Evolutionary conservation across 192 early-diverging fungal species (phyloP).

Genomic region (Coemansia sp.): DNA sequence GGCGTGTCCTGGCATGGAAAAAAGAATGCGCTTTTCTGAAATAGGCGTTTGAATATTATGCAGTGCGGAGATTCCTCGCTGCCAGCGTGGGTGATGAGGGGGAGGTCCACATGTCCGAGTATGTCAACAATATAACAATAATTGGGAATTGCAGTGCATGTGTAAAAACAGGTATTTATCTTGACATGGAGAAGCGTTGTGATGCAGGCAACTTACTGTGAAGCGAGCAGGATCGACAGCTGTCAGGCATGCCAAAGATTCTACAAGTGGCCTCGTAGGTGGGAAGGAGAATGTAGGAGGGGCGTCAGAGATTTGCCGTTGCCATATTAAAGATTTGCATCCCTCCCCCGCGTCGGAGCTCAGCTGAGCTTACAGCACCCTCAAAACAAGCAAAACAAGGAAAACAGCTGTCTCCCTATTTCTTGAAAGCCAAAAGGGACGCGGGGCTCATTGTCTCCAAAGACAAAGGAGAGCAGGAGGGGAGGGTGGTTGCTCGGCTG

Average conservation of each 20-base stretch:
- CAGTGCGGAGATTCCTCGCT: not conserved
- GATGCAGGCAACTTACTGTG: not conserved
- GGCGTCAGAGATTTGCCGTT: not conserved
- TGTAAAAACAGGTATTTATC: not conserved
- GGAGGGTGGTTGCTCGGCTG: conserved; percentile 4
- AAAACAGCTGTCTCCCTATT: not conserved
- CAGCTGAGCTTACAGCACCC: not conserved
- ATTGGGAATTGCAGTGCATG: not conserved
- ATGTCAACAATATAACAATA: not conserved
- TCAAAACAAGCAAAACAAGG: not conserved
- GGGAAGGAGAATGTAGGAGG: not conserved
- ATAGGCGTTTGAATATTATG: not conserved
- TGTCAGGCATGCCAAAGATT: not conserved
- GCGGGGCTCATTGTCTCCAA: not conserved
- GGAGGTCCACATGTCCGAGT: not conserved
- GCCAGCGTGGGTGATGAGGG: not conserved
- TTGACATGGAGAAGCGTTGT: too few relatives aligned
- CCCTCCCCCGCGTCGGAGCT: not conserved
- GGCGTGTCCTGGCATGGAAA: not conserved
- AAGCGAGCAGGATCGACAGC: not conserved
- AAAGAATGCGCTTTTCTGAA: not conserved
- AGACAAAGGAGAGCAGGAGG: not conserved
- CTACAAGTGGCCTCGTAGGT: not conserved
- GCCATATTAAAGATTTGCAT: too few relatives aligned
- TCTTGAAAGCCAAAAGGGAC: too few relatives aligned